Evolutionary conservation across 306 rosid species (phyloP).

Genomic region (Pyrus bretschneideri): DNA sequence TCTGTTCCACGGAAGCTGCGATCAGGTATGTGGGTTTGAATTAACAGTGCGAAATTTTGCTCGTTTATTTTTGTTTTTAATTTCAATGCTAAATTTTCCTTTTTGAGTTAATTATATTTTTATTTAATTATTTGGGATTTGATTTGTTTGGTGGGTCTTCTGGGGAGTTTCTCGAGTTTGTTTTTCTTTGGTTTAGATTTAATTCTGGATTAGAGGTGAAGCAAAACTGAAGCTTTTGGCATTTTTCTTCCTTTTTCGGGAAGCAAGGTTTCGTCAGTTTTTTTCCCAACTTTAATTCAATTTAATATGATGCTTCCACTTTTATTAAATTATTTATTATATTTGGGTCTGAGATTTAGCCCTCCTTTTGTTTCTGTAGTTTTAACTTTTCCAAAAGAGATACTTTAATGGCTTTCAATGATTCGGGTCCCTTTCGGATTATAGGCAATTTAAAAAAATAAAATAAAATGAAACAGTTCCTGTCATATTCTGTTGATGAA

Average conservation of each 20-base stretch:
- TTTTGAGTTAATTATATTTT: background rate
- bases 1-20: constrained; percentile 76
- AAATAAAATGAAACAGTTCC: background rate
- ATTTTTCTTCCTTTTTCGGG: constrained; percentile 28
- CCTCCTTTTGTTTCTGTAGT: constrained; percentile 5
- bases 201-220: constrained; percentile 31
- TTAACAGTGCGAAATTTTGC: background rate
- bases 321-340: constrained; percentile 6
- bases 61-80: background rate
- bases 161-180: background rate
- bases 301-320: constrained; percentile 10
- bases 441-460: background rate
- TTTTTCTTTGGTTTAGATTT: background rate
- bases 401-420: constrained; percentile 23
- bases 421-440: constrained; percentile 11
- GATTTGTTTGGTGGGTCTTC: constrained; percentile 6
- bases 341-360: constrained; percentile 16
- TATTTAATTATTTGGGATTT: background rate
- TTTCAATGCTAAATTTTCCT: background rate
- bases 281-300: constrained; percentile 1
- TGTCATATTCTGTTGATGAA: background rate
- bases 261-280: constrained; percentile 20
- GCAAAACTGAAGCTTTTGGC: constrained; percentile 32
- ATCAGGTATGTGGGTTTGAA: constrained; percentile 46
- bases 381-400: constrained; percentile 17